Evolutionary conservation across 2,329 filamentous ascomycete species (phyloP).

Genomic region (Blumeria graminis): DNA sequence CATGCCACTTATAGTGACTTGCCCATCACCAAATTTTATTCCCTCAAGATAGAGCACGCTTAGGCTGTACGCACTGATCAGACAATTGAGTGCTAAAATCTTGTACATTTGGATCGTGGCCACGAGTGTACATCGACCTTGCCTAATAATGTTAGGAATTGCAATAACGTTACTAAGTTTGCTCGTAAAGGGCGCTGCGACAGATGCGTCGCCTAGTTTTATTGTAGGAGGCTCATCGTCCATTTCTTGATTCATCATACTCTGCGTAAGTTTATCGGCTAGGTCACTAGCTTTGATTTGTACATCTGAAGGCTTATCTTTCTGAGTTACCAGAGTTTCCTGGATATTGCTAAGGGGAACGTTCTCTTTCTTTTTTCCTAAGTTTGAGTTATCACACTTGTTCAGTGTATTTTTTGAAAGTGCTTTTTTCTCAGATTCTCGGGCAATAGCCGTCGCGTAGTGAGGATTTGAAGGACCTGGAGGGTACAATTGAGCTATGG

Average conservation of each 20-base stretch:
- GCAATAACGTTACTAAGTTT: conserved; percentile 94
- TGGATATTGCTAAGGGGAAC: conserved; percentile 43
- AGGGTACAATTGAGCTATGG: conserved; percentile 87
- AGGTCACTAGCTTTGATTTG: conserved; percentile 51
- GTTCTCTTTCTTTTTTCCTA: conserved; percentile 27
- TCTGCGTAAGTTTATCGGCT: conserved; percentile 64
- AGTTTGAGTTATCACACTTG: conserved; percentile 29
- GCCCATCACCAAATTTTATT: conserved; percentile 96
- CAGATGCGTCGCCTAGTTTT: conserved; percentile 90
- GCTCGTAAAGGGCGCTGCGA: conserved; percentile 90
- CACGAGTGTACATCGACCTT: conserved; percentile 90
- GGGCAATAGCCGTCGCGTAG: conserved; percentile 73
- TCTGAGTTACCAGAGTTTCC: conserved; percentile 29
- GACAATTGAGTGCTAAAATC: conserved; percentile 88
- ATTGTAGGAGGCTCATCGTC: conserved; percentile 79
- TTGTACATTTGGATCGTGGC: conserved; percentile 99
- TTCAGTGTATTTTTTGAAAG: conserved; percentile 24
- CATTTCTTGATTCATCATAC: conserved; percentile 61
- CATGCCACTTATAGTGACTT: conserved; percentile 97
- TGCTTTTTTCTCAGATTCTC: conserved; percentile 61
- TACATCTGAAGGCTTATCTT: conserved; percentile 35
- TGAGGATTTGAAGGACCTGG: conserved; percentile 82
- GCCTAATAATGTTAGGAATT: conserved; percentile 92
- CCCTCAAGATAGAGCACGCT: conserved; percentile 91
- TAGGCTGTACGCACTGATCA: conserved; percentile 93